Percentiles rank a stretch among this genome's conserved stretches.
Conservation (phyloP, 2,329 filamentous ascomycete species). For the Lecanosticta acicola region DNA sequence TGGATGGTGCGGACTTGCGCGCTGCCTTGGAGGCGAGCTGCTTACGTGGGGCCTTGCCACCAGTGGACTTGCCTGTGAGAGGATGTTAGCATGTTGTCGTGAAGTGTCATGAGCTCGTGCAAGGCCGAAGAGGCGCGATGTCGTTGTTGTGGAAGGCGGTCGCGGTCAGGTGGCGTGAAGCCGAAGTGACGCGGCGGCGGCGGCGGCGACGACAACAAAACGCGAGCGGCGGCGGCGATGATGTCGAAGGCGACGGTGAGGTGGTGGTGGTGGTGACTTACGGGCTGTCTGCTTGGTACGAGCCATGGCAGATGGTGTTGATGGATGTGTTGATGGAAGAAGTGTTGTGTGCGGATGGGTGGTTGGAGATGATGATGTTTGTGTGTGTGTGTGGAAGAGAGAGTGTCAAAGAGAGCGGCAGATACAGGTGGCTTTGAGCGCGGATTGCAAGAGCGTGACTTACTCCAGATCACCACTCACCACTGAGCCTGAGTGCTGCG, state of each 20-base stretch:
- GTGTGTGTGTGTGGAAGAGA: conserved; percentile 17
- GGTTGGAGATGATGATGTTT: conserved; percentile 8
- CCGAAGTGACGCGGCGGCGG: conserved; percentile 15
- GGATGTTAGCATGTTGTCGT: conserved; percentile 30
- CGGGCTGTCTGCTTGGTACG: conserved; percentile 54
- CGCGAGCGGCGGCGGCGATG: conserved; percentile 23
- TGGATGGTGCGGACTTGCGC: conserved; percentile 95
- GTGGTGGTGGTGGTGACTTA: conserved; percentile 37
- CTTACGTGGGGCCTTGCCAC: conserved; percentile 75
- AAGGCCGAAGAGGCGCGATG: conserved; percentile 12
- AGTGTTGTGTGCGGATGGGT: conserved; percentile 14
- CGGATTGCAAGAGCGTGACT: neutral
- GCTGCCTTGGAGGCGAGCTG: conserved; percentile 99
- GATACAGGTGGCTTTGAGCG: conserved; percentile 8
- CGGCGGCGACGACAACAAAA: conserved; percentile 17
- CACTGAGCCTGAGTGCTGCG: too few species aligned
- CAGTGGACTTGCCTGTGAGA: conserved; percentile 62
- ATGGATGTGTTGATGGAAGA: conserved; percentile 25
- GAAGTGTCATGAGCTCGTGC: conserved; percentile 15
- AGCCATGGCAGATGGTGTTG: conserved; percentile 41
- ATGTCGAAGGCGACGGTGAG: conserved; percentile 17
- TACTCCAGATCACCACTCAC: neutral
- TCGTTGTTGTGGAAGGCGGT: conserved; percentile 10
- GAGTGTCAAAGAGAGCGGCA: conserved; percentile 14
- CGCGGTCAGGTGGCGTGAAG: conserved; percentile 19